These are phyloP conservation scores for Zasmidium citrigriseum DNA, from an alignment of 2,329 filamentous ascomycete genomes.

Conservation along the genomic window DNA sequence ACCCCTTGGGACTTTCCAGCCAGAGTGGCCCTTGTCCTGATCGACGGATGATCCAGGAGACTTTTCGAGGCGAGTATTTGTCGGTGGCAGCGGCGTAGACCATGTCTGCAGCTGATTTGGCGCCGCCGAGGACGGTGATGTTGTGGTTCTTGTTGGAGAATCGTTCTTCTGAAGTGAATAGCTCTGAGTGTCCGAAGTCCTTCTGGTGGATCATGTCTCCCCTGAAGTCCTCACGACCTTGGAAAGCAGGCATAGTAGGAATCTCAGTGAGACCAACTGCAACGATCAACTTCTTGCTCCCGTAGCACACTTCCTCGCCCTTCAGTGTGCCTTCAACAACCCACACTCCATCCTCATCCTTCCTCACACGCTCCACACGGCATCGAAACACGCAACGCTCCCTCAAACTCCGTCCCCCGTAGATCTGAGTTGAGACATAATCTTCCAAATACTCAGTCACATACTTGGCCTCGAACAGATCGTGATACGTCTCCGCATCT, in stretches of 20 bases:
- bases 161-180: slow-evolving; percentile 24
- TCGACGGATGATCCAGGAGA: slow-evolving; percentile 39
- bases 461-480: slow-evolving; percentile 26
- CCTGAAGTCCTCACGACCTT: slow-evolving; percentile 31
- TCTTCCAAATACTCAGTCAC: slow-evolving; percentile 27
- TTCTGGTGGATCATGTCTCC: slow-evolving; percentile 14
- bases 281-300: slow-evolving; percentile 21
- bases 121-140: slow-evolving; percentile 37
- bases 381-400: slow-evolving; percentile 21
- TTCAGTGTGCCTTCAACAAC: neutral
- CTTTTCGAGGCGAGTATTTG: slow-evolving; percentile 26
- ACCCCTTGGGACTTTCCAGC: neutral
- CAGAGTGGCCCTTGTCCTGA: slow-evolving; percentile 30
- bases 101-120: slow-evolving; percentile 41
- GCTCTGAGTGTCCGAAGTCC: slow-evolving; percentile 30
- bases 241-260: slow-evolving; percentile 34
- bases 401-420: slow-evolving; percentile 19
- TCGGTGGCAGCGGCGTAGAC: slow-evolving; percentile 37
- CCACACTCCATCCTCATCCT: slow-evolving; percentile 6
- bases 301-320: too few species aligned
- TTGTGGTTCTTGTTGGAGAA: slow-evolving; percentile 22
- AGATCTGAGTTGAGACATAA: slow-evolving; percentile 26
- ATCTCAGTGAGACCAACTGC: slow-evolving; percentile 25
- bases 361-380: slow-evolving; percentile 17
- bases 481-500: slow-evolving; percentile 17